Evolutionary conservation across 352 stramenopile genomes (phyloP), one percentile per base, ranked within the genome.

Genomic region (Aphanomyces stellatus): DNA sequence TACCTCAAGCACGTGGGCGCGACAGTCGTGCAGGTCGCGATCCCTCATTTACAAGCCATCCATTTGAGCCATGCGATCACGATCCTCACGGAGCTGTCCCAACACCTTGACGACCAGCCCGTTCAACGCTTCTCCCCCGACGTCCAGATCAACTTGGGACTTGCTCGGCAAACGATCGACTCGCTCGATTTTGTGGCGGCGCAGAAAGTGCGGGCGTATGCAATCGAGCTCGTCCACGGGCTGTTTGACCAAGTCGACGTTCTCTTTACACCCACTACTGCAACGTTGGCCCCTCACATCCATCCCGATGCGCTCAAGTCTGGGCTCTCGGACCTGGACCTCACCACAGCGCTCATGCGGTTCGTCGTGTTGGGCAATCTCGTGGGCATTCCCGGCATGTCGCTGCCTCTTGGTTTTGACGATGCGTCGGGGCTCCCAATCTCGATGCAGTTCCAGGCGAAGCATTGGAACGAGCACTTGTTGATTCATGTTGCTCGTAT

Each of bases 291-390:
- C 4, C 91, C 89, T 0, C 71, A 86, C 59, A 82, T 96, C 59
- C 74, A 71, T 3, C n/a, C 31, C 7, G 78, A 82, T 49, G 77
- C 74, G 6, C 69, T 79, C 28, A 55, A 59, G 37, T 74, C 64
- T 25, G 82, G 80, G 7, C 77, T 85, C 31, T 56, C 88, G 0
- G 87, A 96, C 55, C 72, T 72, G 11, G 49, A 72, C 8, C 22
- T 56, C 2, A 56, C 49, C 11, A 35, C 27, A 28, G 30, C 25
- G 30, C 82, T 96, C 59, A 87, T 95, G 63, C 84, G 80, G 35
- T 96, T 87, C 74, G 79, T 79, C n/a, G 74, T 93, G 33, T 87
- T 95, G 51, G 88, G 79, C 33, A 95, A 97, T 69, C 79, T 96
- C 40, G 81, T 89, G 19, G 90, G 90, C 13, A 87, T 94, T 56